These are phyloP conservation scores for Nepenthes mirabilis DNA, from an alignment of 148 eudicot species.

Conservation along the genomic window DNA sequence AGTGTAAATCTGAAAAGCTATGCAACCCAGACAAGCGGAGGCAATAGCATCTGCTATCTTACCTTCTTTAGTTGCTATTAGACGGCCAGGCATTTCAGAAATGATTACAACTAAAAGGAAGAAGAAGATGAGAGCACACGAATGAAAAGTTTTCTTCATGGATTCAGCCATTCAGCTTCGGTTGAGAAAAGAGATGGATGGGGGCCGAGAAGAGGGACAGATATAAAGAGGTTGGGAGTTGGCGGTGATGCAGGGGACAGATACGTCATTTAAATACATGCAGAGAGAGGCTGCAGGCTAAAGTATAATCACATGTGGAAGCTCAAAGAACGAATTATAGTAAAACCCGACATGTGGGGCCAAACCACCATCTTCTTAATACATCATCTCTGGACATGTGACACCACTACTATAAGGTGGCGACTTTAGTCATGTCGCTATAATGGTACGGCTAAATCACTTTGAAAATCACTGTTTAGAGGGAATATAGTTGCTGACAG, in stretches of 20 bases:
- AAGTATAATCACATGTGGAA: neutral
- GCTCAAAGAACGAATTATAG: neutral
- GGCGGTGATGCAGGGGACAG: neutral
- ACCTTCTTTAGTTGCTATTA: constrained; percentile 4
- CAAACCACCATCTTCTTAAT: too few relatives aligned
- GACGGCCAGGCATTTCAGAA: constrained; percentile 9
- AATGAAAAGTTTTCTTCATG: constrained; percentile 14
- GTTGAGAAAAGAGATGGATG: neutral
- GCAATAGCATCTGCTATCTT: neutral
- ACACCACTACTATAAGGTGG: too few relatives aligned
- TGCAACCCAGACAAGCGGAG: too few relatives aligned
- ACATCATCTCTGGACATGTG: too few relatives aligned
- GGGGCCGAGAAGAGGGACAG: neutral
- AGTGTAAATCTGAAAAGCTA: neutral
- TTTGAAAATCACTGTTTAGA: too few relatives aligned
- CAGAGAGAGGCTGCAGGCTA: neutral
- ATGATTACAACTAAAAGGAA: constrained; percentile 1
- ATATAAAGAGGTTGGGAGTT: neutral
- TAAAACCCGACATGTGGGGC: too few relatives aligned
- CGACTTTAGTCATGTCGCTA: too few relatives aligned
- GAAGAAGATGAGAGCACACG: constrained; percentile 8
- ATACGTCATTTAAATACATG: neutral
- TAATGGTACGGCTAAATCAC: too few relatives aligned
- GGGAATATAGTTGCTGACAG: neutral
- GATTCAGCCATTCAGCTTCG: neutral